Conservation (phyloP, 352 stramenopile species). For the Paralagenidium karlingii region DNA sequence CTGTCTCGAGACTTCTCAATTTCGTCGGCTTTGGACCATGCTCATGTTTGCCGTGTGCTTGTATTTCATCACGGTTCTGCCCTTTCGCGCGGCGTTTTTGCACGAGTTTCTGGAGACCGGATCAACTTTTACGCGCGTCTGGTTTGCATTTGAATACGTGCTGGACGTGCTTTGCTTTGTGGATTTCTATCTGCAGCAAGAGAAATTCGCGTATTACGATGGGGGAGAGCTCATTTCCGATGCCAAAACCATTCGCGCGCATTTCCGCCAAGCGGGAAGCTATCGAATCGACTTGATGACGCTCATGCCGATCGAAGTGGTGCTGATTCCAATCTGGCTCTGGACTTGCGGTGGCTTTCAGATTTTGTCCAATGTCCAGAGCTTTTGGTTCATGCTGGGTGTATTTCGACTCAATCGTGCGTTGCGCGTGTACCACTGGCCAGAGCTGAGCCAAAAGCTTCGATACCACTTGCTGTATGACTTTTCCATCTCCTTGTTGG, state of each 20-base stretch:
- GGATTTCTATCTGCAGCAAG: constrained; percentile 43
- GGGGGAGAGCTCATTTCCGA: constrained; percentile 22
- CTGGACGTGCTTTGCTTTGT: constrained; percentile 25
- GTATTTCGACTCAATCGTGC: constrained; percentile 36
- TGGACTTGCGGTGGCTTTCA: constrained; percentile 4
- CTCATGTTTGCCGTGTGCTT: constrained; percentile 40
- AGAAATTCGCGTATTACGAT: constrained; percentile 39
- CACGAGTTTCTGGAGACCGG: constrained; percentile 23
- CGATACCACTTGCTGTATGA: constrained; percentile 50
- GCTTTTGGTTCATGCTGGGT: constrained; percentile 32
- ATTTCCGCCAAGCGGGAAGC: constrained; percentile 19
- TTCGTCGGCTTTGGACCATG: constrained; percentile 29
- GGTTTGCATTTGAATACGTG: constrained; percentile 41
- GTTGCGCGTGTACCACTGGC: constrained; percentile 33
- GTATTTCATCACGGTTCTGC: constrained; percentile 41
- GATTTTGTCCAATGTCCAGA: constrained; percentile 7
- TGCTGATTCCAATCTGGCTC: constrained; percentile 15
- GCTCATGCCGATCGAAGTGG: constrained; percentile 14
- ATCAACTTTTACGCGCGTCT: constrained; percentile 15
- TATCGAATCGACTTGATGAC: constrained; percentile 16
- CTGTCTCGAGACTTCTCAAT: constrained; percentile 17
- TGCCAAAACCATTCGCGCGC: constrained; percentile 12
- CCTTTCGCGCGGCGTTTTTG: constrained; percentile 47
- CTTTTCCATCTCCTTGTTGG: constrained; percentile 10
- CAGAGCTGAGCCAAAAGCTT: constrained; percentile 23